Base-by-base conservation (phyloP, 108 stramenopile species). In the Cylindrotheca fusiformis region DNA sequence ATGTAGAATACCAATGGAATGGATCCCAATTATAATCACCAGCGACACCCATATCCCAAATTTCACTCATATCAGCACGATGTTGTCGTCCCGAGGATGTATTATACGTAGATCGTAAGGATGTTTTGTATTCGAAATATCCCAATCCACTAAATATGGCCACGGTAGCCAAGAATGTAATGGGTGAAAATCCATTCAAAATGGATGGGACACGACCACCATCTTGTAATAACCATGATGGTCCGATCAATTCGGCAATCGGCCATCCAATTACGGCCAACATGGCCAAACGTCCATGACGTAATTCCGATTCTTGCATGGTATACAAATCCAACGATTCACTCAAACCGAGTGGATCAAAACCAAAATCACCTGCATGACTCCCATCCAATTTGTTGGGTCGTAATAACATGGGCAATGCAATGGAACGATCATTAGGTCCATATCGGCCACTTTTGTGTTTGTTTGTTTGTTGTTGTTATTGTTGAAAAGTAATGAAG, bases 21-120 rank as follows among this genome's bases (percentile, higher is more conserved):
- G 90, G 90, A 58, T 91, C 90, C 73, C 84, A 91, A 63, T 81
- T 82, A 58, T 91, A 88, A 64, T 91, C 90, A 56, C 90, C 90
- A 26, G 90, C 75, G 44, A 92, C 87, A 25, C 91, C 91, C 52
- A 72, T 85, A 57, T 87, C 71, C 86, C 91, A 88, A 20, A 85
- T 58, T 14, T 74, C 65, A n/a, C 44, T 52, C 87, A 92, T 85
- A 48, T 87, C 91, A 27, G 60, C 77, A 29, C 59, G 20, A 61
- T 92, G 85, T 14, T 74, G 50, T 30, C 72, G 72, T 4, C 86
- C 87, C 60, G 87, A 65, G 46, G 63, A 67, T 20, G 84, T 88
- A 52, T 58, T 62, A 10, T 22, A 33, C 10, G 44, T 78, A 22
- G 52, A 60, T 22, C 90, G 82, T 27, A 91, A 76, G 31, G 83